phyloP scores from a whole-genome alignment of 2,329 filamentous ascomycete species.

The Ascochyta rabiei region DNA sequence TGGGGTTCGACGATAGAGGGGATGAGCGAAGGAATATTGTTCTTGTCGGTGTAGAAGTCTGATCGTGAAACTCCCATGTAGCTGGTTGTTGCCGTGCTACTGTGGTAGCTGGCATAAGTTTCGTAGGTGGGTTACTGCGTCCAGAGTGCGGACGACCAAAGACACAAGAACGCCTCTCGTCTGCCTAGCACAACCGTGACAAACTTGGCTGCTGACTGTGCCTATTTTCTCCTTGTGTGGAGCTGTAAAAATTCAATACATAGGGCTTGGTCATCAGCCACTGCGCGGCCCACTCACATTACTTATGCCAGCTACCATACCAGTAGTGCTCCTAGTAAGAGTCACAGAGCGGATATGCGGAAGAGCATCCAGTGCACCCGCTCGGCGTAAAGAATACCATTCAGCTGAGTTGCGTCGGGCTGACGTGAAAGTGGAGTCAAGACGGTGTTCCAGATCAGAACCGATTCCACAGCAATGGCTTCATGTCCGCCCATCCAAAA shows the following conservation, averaged over 20 bases:
- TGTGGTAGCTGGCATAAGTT: no score
- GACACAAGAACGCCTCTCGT: no score
- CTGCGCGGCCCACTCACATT: no score
- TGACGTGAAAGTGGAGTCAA: constrained; percentile 25
- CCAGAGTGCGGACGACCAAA: no score
- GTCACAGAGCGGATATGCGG: constrained; percentile 13
- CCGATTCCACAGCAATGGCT: constrained; percentile 5
- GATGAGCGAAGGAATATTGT: constrained; percentile 1
- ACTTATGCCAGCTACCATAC: no score
- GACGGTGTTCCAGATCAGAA: constrained; percentile 25
- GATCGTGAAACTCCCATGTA: constrained; percentile 12
- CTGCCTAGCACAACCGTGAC: no score
- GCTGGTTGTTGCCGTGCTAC: constrained; percentile 7
- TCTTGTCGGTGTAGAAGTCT: constrained; percentile 15
- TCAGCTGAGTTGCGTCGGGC: constrained; percentile 25
- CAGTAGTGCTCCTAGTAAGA: constrained; percentile 1
- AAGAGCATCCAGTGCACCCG: constrained; percentile 12
- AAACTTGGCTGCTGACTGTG: no score
- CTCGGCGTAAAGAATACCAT: constrained; percentile 9
- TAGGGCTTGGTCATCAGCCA: no score
- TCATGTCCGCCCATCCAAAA: constrained; percentile 21
- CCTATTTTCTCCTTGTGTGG: no score
- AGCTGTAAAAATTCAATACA: no score
- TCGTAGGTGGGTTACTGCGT: no score
- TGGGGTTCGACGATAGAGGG: constrained; percentile 3